Evolutionary conservation across 2,329 filamentous ascomycete species (phyloP).

Genomic region (Berkeleyomyces basicola): DNA sequence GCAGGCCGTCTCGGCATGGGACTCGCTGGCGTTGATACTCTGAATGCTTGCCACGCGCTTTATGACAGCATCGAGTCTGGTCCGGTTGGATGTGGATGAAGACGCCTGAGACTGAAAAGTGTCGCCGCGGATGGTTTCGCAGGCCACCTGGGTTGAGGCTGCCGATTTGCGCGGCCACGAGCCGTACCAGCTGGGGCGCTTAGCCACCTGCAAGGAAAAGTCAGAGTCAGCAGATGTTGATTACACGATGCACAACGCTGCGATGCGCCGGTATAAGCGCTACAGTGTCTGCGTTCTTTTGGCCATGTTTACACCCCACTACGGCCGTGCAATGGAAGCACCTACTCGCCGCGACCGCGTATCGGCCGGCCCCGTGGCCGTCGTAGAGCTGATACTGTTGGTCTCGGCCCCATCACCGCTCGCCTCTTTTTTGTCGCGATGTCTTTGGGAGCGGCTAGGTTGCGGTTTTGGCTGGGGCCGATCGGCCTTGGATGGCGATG

Average conservation of each 20-base stretch:
- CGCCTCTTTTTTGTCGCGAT: no score
- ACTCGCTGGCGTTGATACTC: constrained; percentile 14
- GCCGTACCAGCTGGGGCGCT: constrained; percentile 45
- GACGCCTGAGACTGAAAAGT: constrained; percentile 32
- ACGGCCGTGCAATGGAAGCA: neutral
- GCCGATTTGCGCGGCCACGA: constrained; percentile 44
- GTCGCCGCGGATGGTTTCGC: constrained; percentile 43
- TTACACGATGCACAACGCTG: neutral
- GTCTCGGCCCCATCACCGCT: neutral
- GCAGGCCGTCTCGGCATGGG: constrained; percentile 1
- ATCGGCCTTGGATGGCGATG: neutral
- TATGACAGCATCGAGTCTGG: constrained; percentile 29
- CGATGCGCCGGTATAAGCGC: no score
- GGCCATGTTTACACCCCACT: neutral
- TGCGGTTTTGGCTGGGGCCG: neutral
- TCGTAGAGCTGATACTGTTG: neutral
- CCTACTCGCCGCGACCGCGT: constrained; percentile 1
- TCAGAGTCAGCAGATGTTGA: neutral
- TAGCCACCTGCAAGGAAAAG: constrained; percentile 27
- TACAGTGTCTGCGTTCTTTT: neutral
- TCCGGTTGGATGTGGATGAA: constrained; percentile 29
- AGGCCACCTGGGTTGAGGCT: constrained; percentile 42
- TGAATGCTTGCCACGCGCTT: constrained; percentile 18
- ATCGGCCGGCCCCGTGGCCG: neutral
- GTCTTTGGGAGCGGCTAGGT: neutral